phyloP scores from a whole-genome alignment of 2,329 filamentous ascomycete genomes.

The Aspergillus phoenicis region DNA sequence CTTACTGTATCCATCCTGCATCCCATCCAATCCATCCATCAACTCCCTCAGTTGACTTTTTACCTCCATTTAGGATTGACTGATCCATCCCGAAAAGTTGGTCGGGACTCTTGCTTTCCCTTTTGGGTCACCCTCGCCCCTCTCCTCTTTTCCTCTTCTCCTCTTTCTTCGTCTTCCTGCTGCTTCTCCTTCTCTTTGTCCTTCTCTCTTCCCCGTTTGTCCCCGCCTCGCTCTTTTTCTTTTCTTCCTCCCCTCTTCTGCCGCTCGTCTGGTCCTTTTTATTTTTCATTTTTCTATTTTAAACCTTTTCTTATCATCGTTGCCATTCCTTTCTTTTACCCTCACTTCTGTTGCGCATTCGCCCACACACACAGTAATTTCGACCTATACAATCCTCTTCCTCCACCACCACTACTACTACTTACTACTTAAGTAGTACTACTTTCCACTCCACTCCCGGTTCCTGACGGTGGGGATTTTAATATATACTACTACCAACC shows the following conservation, averaged over 20 bases:
- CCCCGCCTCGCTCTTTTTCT: conserved; percentile 19
- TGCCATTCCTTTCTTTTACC: conserved; percentile 32
- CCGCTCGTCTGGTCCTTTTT: conserved; percentile 16
- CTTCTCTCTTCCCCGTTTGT: conserved; percentile 18
- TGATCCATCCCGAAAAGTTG: conserved; percentile 10
- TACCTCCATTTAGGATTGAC: neutral
- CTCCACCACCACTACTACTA: neutral
- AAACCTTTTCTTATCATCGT: conserved; percentile 15
- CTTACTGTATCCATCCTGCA: neutral
- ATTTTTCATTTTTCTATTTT: no score
- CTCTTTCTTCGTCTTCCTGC: conserved; percentile 20
- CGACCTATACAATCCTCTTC: conserved; percentile 14
- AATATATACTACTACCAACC: conserved; percentile 10
- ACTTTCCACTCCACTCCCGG: conserved; percentile 1
- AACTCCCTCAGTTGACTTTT: neutral
- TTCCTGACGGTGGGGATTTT: conserved; percentile 11
- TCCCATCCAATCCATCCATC: neutral
- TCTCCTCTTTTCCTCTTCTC: conserved; percentile 19
- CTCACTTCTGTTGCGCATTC: conserved; percentile 36
- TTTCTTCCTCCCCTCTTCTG: conserved; percentile 20
- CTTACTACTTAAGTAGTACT: neutral
- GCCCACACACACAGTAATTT: conserved; percentile 34
- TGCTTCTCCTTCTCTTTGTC: conserved; percentile 23
- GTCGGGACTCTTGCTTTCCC: conserved; percentile 17
- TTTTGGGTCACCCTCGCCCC: conserved; percentile 27